Percentiles rank a stretch among this genome's conserved stretches.
These are phyloP conservation scores for Knufia petricola DNA, from an alignment of 2,329 filamentous ascomycete species.

Conservation along the genomic window DNA sequence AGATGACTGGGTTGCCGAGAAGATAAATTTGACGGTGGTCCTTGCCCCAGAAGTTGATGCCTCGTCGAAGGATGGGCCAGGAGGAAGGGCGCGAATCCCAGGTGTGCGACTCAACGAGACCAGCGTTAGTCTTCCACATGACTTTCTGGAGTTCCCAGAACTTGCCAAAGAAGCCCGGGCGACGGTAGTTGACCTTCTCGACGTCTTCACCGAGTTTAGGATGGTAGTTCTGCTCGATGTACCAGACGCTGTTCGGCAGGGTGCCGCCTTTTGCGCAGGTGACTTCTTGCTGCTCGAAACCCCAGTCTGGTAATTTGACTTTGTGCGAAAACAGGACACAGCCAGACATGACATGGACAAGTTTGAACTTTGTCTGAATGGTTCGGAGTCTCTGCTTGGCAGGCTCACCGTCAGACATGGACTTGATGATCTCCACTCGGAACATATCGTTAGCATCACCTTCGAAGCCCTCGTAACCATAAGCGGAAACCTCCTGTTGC, in stretches of 20 bases:
- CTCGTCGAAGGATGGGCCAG: constrained; percentile 84
- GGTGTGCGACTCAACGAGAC: constrained; percentile 88
- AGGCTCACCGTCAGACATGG: constrained; percentile 64
- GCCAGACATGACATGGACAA: constrained; percentile 93
- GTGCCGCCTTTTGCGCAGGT: constrained; percentile 88
- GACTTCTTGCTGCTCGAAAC: constrained; percentile 97
- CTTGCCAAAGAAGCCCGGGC: constrained; percentile 92
- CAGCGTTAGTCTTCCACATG: constrained; percentile 98
- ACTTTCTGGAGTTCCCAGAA: constrained; percentile 96
- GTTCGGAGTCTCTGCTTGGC: constrained; percentile 82
- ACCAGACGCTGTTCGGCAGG: constrained; percentile 94
- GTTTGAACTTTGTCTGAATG: constrained; percentile 92
- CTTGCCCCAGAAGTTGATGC: constrained; percentile 99
- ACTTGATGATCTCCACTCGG: constrained; percentile 88
- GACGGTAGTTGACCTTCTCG: constrained; percentile 92
- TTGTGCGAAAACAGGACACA: constrained; percentile 97
- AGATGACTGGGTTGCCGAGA: constrained; percentile 86
- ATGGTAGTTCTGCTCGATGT: constrained; percentile 84
- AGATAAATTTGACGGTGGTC: constrained; percentile 93
- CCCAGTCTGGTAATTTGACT: constrained; percentile 97
- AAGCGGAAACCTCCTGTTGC: constrained; percentile 94
- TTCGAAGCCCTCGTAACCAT: constrained; percentile 92
- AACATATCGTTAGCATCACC: constrained; percentile 96
- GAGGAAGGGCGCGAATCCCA: constrained; percentile 94
- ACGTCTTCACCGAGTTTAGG: constrained; percentile 62